These are phyloP conservation scores for Castanea sativa DNA, from an alignment of 306 rosid species.

Conservation along the genomic window DNA sequence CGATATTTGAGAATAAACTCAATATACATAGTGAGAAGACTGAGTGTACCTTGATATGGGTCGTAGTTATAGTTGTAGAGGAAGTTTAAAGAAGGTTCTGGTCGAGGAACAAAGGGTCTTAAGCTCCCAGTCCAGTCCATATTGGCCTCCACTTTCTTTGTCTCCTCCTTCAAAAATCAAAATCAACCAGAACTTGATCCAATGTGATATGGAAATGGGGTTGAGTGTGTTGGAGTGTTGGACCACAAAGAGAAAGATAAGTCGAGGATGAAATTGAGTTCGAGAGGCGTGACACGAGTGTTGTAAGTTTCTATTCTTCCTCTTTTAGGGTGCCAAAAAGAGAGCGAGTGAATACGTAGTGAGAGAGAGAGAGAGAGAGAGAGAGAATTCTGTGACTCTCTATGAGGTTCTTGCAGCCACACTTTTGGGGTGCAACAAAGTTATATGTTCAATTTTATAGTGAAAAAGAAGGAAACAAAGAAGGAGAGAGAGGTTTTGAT, in stretches of 20 bases:
- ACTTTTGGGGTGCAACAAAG: slow-evolving; percentile 64
- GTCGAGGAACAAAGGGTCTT: slow-evolving; percentile 56
- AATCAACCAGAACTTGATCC: slow-evolving; percentile 24
- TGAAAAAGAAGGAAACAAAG: slow-evolving; percentile 10
- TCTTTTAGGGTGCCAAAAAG: slow-evolving; percentile 23
- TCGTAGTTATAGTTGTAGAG: slow-evolving; percentile 66
- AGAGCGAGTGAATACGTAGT: not conserved
- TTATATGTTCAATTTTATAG: slow-evolving; percentile 37
- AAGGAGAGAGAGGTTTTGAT: not conserved
- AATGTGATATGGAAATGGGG: slow-evolving; percentile 37
- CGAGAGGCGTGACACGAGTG: slow-evolving; percentile 39
- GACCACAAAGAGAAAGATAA: slow-evolving; percentile 46
- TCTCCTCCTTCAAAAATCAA: slow-evolving; percentile 16
- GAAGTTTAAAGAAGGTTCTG: slow-evolving; percentile 69
- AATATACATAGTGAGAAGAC: slow-evolving; percentile 6
- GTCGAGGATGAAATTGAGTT: slow-evolving; percentile 12
- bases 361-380: slow-evolving; percentile 19
- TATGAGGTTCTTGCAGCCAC: slow-evolving; percentile 31
- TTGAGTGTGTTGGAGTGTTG: slow-evolving; percentile 13
- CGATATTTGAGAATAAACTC: not conserved
- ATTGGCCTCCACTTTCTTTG: slow-evolving; percentile 26
- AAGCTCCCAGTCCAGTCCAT: slow-evolving; percentile 85
- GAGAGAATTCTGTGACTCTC: not conserved
- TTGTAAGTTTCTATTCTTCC: slow-evolving; percentile 29
- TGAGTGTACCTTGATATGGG: slow-evolving; percentile 54